phyloP scores from a whole-genome alignment of 306 rosid genomes.

The Trifolium fragiferum region DNA sequence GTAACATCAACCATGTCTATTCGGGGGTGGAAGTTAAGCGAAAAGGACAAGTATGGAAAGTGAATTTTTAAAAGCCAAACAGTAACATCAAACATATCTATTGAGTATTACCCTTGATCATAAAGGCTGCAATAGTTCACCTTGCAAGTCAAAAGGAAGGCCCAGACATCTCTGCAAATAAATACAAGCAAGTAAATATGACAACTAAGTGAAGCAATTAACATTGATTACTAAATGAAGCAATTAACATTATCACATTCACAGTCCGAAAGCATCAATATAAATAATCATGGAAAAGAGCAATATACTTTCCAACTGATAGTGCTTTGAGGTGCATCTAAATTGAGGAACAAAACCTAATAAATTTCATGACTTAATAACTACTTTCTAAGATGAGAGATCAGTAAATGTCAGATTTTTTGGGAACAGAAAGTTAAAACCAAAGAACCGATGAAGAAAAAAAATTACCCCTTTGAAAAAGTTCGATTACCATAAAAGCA shows the following conservation, averaged over 20 bases:
- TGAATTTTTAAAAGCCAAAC: slow-evolving; percentile 26
- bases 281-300: slow-evolving; percentile 37
- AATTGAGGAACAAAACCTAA: not conserved
- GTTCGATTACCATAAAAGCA: not conserved
- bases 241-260: not conserved
- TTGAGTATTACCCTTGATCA: slow-evolving; percentile 86
- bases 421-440: not conserved
- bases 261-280: slow-evolving; percentile 31
- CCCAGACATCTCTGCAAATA: slow-evolving; percentile 91
- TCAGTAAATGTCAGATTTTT: not conserved
- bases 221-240: not conserved
- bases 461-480: not conserved
- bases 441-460: too few relatives aligned
- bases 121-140: slow-evolving; percentile 90
- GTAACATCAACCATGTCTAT: not conserved
- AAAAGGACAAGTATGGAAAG: slow-evolving; percentile 29
- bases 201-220: slow-evolving; percentile 39
- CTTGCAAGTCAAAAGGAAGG: slow-evolving; percentile 86
- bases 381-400: too few relatives aligned
- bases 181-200: slow-evolving; percentile 46
- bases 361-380: not conserved
- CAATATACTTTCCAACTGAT: not conserved
- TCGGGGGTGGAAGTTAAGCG: slow-evolving; percentile 9
- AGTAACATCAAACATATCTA: not conserved
- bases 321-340: slow-evolving; percentile 4